Base-by-base conservation (phyloP, 306 rosid genomes). In the Glycine tomentella region DNA sequence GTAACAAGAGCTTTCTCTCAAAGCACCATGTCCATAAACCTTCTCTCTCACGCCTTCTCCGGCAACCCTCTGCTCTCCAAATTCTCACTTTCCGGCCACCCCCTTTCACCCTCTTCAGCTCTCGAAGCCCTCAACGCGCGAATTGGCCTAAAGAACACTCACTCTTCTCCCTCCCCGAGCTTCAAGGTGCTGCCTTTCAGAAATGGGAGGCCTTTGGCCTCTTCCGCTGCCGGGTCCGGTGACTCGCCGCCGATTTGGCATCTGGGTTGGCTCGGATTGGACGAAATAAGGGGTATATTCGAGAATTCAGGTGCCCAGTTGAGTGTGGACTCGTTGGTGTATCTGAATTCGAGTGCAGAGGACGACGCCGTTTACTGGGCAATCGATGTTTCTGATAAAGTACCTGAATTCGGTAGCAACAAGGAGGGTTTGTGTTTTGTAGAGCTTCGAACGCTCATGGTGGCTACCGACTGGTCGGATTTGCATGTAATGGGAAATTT, bases 361-460 rank as follows among this genome's bases (percentile, higher is more conserved):
- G 88, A 89, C 5, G 96, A 88, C 25, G 85, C 81, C 36, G 90
- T 95, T 62, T 95, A 87, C 59, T 95, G 95, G 99, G 94, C 92
- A 4, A 72, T 92, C 65, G 98, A 93, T 81, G 92, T 90, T 79
- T 90, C 97, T 48, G 86, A n/a, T 10, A 87, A 83, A 80, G 90
- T 66, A 59, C 72, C 82, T 74, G 91, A 86, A 72, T 77, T 90
- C 79, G 88, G 86, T 34, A 14, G 48, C 59, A 72, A 59, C 42
- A 66, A 53, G 57, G 71, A 12, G 57, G 77, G 77, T 44, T 80
- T 82, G 17, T 33, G 91, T 45, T 95, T 95, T 62, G 92, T 95
- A 72, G 98, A 95, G 81, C 89, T 95, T 5, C 81, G 98, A 62
- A 90, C 97, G 57, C 86, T 95, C 14, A 90, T 95, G 98, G 99